Percentiles rank a stretch among this genome's conserved stretches.
Evolutionary conservation across 1,139 yeast species (phyloP).

Genomic region (Scheffersomyces stambukii): DNA sequence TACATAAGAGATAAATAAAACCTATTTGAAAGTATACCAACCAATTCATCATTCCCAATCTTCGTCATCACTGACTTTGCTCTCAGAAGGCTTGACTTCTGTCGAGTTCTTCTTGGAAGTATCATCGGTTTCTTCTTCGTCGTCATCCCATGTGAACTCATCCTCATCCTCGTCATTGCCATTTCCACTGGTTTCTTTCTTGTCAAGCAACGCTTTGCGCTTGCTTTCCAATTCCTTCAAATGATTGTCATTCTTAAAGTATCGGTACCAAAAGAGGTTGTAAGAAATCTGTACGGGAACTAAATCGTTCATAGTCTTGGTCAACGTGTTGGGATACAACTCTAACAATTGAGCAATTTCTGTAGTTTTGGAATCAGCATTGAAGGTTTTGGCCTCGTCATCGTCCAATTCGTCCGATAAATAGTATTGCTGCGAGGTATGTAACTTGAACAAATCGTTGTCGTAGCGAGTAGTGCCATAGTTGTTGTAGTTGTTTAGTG

Average conservation of each 20-base stretch:
- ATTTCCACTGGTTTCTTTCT: conserved; percentile 21
- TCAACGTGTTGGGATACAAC: conserved; percentile 48
- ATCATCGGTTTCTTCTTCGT: conserved; percentile 32
- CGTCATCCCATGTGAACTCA: conserved; percentile 57
- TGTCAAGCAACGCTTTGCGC: conserved; percentile 57
- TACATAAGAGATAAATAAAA: too few species aligned
- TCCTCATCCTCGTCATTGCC: conserved; percentile 40
- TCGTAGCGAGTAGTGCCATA: conserved; percentile 43
- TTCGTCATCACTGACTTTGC: too few species aligned
- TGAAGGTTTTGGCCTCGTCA: conserved; percentile 23
- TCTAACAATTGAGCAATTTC: conserved; percentile 48
- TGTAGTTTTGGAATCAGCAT: conserved; percentile 48
- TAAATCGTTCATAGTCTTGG: conserved; percentile 54
- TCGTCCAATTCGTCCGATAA: conserved; percentile 14
- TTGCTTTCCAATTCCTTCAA: conserved; percentile 62
- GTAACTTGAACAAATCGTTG: conserved; percentile 37
- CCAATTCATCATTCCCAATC: too few species aligned
- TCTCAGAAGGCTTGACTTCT: too few species aligned
- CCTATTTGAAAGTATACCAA: too few species aligned
- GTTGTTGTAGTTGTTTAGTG: conserved; percentile 19
- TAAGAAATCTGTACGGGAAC: conserved; percentile 65
- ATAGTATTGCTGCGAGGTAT: conserved; percentile 24
- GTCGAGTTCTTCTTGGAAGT: too few species aligned
- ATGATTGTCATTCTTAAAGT: conserved; percentile 53
- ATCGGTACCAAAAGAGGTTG: conserved; percentile 70